Percentiles rank a stretch among this genome's conserved stretches.
These are phyloP conservation scores for Coemansia sp. DNA, from an alignment of 192 early-diverging fungal genomes.

Conservation along the genomic window DNA sequence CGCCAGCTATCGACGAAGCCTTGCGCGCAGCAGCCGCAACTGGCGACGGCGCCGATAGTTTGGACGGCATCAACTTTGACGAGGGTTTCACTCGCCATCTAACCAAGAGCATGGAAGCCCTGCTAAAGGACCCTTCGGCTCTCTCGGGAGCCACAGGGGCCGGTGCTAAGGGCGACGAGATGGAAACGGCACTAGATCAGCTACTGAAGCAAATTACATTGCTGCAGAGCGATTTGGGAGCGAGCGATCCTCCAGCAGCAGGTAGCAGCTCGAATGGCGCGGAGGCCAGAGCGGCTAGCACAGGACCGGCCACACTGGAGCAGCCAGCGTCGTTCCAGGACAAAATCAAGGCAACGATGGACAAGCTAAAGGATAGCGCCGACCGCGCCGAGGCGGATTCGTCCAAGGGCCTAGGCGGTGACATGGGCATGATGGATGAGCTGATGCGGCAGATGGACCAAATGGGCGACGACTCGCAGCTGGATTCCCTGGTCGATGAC, in stretches of 20 bases:
- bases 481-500: slow-evolving; percentile 82
- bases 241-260: slow-evolving; percentile 3
- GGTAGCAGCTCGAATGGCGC: neutral
- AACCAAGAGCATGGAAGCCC: slow-evolving; percentile 74
- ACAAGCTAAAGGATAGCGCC: slow-evolving; percentile 82
- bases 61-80: slow-evolving; percentile 47
- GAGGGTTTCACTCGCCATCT: slow-evolving; percentile 75
- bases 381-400: slow-evolving; percentile 75
- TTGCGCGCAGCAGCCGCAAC: neutral
- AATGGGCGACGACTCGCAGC: slow-evolving; percentile 71
- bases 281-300: neutral
- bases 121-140: slow-evolving; percentile 42
- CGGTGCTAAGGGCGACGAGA: slow-evolving; percentile 47
- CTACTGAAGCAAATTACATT: slow-evolving; percentile 63
- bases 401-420: slow-evolving; percentile 37
- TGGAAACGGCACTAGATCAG: slow-evolving; percentile 74
- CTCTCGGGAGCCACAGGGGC: slow-evolving; percentile 10
- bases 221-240: slow-evolving; percentile 54
- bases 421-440: slow-evolving; percentile 81
- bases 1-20: neutral
- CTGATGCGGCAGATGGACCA: slow-evolving; percentile 82
- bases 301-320: neutral
- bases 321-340: slow-evolving; percentile 72
- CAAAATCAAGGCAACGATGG: slow-evolving; percentile 85
- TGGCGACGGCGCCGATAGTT: slow-evolving; percentile 22